Percentiles rank a stretch among this genome's conserved stretches.
Conservation (phyloP, 2,329 filamentous ascomycete species). For the Apiospora rasikravindrae region DNA sequence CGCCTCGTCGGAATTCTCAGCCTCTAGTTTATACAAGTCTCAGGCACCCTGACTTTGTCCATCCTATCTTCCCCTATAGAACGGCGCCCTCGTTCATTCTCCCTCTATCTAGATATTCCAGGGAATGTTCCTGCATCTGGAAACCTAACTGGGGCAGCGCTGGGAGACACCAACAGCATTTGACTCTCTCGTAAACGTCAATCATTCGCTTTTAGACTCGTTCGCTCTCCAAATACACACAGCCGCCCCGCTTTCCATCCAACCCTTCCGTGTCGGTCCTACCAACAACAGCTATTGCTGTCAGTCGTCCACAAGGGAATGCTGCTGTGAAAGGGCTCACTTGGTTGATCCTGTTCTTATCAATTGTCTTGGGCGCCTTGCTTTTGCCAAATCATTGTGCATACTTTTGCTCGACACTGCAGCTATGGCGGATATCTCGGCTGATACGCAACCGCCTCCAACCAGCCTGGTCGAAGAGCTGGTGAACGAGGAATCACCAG, state of each 20-base stretch:
- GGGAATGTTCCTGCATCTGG: conserved; percentile 6
- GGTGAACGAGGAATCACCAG: neutral
- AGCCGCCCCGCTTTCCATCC: neutral
- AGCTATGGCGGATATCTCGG: conserved; percentile 12
- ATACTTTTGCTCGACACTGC: neutral
- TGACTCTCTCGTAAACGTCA: conserved; percentile 11
- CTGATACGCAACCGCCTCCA: conserved; percentile 17
- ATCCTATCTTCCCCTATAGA: conserved; percentile 10
- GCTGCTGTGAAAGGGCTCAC: neutral
- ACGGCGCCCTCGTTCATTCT: neutral
- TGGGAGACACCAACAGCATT: neutral
- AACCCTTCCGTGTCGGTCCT: neutral
- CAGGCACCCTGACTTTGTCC: conserved; percentile 3
- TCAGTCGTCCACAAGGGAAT: neutral
- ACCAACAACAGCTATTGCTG: neutral
- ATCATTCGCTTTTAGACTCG: conserved; percentile 8
- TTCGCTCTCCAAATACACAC: conserved; percentile 11
- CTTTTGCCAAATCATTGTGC: neutral
- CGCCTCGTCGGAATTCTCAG: conserved; percentile 17
- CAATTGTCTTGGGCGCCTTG: neutral
- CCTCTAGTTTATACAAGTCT: conserved; percentile 16
- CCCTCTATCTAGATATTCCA: neutral
- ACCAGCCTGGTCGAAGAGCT: conserved; percentile 22
- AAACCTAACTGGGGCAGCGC: conserved; percentile 2
- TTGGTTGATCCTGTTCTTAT: neutral